These are phyloP conservation scores for Sordariomycetes sp. DNA, from an alignment of 2,329 filamentous ascomycete species.

Conservation along the genomic window DNA sequence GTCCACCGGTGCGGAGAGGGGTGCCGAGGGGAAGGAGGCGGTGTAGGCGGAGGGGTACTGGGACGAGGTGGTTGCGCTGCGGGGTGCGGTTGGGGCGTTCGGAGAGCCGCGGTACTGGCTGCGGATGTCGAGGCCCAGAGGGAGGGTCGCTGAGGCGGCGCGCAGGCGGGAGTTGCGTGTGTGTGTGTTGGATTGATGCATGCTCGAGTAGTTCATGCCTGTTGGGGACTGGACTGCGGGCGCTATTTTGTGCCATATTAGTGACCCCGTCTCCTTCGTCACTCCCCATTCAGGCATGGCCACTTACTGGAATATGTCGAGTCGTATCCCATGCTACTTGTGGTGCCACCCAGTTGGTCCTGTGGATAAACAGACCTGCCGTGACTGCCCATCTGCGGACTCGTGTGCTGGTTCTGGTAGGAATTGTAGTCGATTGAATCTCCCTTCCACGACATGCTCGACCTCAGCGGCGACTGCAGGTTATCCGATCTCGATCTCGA, in stretches of 20 bases:
- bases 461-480: conserved; percentile 42
- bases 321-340: conserved; percentile 33
- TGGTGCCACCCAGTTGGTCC: conserved; percentile 27
- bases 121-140: conserved; percentile 29
- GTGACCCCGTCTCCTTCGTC: neutral
- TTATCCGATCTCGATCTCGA: conserved; percentile 42
- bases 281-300: neutral
- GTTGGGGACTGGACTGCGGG: conserved; percentile 33
- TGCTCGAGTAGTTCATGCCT: conserved; percentile 33
- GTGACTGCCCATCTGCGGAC: conserved; percentile 28
- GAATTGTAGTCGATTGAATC: conserved; percentile 43
- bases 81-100: conserved; percentile 16
- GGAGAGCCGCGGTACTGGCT: conserved; percentile 26
- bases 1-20: conserved; percentile 38
- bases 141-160: conserved; percentile 32
- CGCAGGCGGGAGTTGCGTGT: conserved; percentile 29
- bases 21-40: conserved; percentile 37
- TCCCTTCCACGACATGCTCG: conserved; percentile 51
- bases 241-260: conserved; percentile 16
- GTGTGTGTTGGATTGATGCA: conserved; percentile 18
- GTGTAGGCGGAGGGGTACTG: conserved; percentile 30
- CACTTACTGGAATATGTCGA: conserved; percentile 37
- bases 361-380: conserved; percentile 36
- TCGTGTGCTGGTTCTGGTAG: conserved; percentile 29
- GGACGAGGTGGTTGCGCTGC: conserved; percentile 11